Base-by-base conservation (phyloP, 495 filamentous ascomycete genomes). In the Talaromyces stipitatus region DNA sequence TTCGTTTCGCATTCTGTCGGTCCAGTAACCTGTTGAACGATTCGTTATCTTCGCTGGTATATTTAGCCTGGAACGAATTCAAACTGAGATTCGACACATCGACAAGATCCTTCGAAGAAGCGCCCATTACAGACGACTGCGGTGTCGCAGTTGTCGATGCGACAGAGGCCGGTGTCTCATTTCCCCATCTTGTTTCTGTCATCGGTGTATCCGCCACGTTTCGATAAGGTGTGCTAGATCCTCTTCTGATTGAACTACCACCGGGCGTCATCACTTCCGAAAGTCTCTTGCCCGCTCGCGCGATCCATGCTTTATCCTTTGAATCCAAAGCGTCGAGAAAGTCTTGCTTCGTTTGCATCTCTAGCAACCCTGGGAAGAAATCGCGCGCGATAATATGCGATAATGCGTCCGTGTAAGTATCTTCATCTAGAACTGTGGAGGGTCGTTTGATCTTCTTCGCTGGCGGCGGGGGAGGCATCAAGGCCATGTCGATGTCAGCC, bases 1-100 rank as follows among this genome's bases (percentile, higher is more conserved):
- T 82, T 36, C 79, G 80, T 67, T 91, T 92, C 24, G 82, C 78
- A 65, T 97, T 98, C 62, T 96, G 90, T 66, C 87, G 90, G 72
- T 98, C 94, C 11, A 98, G 73, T 1, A 97, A 77, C 63, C 86
- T 87, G 71, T 95, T 92, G 75, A 98, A 97, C 50, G 85, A 90
- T 63, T 96, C 92, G 64, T 97, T 97, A 68, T 98, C 94, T 71
- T 98, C 94, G 61, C 88, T 94, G 4, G 92, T 97, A 69, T 96
- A 97, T 63, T 89, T 90, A 5, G 88, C 79, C 62, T 97, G 94
- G 63, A 97, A 98, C 3, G 86, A 82, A 48, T 83, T 78, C 9
- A 98, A 80, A 48, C 85, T 88, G 72, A 97, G 84, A 63, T 84
- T 87, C 11, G 87, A 87, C 2, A 74, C 73, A 67, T 97, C 89